Base-by-base conservation (phyloP, 352 stramenopile species). In the Phytophthora fragariae region DNA sequence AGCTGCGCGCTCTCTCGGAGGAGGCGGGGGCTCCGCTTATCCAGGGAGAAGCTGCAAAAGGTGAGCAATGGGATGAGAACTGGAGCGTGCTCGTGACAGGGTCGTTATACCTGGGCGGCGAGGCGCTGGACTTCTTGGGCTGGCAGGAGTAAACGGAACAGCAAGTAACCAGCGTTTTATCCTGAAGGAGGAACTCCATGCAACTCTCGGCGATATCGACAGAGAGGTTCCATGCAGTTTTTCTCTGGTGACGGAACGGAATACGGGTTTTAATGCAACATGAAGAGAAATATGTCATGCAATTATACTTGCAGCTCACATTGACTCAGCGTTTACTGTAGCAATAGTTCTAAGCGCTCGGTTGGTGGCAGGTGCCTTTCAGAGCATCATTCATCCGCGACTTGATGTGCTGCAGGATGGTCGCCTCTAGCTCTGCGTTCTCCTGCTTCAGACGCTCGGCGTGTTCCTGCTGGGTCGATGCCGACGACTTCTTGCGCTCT, bases 1-100 rank as follows among this genome's bases (percentile, higher is more conserved):
- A 91, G 37, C 68, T 94, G 27, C 84, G 82, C 35, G 37, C 57
- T 10, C 63, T 78, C 8, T 70, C 77, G 4, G 65, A 81, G 9
- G 71, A 71, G 24, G 57, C 58, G 52, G 61, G 57, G 33, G 57
- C 55, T 55, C 61, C 44, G 14, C 15, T 72, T 19, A 58, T 73
- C n/a, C 53, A 76, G 31, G 55, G 54, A 50, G 56, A 73, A 37
- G 19, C 50, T 14, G 10, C 17, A 24, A 65, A 60, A n/a, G 33
- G 39, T 11, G 64, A 72, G 4, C 59, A 63, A 9, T 72, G 64
- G 64, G 61, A 80, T 19, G 77, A 89, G 55, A 71, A 85, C 37
- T 89, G 77, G 77, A 85, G 76, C 57, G 78, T 95, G 24, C 64
- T 95, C n/a, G 83, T 90, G 54, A 93, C 88, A 1, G 88, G 88